Conservation (phyloP, 176 grass and related monocot genomes). For the Rhynchospora pubera region DNA sequence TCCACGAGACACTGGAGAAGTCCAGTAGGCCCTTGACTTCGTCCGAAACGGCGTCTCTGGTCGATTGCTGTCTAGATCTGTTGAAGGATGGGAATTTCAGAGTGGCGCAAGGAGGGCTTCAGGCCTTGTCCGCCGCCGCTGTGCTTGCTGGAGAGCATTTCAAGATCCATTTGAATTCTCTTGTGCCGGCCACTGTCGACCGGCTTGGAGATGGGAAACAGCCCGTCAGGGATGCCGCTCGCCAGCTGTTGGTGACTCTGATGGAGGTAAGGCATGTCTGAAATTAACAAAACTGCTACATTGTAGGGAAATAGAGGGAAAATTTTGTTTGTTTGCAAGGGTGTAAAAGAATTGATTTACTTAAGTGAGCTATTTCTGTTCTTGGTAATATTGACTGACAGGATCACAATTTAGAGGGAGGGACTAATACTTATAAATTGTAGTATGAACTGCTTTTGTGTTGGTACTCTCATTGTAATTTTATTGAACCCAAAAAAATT, state of each 20-base stretch:
- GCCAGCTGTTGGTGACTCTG: conserved; percentile 70
- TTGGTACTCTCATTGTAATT: background rate
- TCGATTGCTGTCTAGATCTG: conserved; percentile 74
- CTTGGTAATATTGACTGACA: background rate
- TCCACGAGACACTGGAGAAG: conserved; percentile 63
- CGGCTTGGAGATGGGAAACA: conserved; percentile 80
- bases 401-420: background rate
- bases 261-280: conserved; percentile 52
- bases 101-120: conserved; percentile 59
- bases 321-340: background rate
- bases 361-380: conserved; percentile 8
- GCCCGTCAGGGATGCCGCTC: conserved; percentile 62
- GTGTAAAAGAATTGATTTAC: background rate
- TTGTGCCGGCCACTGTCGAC: conserved; percentile 64
- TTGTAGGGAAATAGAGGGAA: background rate
- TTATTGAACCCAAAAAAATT: background rate
- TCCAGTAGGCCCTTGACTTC: conserved; percentile 42
- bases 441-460: background rate
- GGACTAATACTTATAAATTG: background rate
- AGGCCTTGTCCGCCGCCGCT: conserved; percentile 70
- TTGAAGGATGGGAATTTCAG: conserved; percentile 70
- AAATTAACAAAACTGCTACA: background rate
- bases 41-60: conserved; percentile 49
- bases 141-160: conserved; percentile 87
- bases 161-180: conserved; percentile 73